Percentiles rank a stretch among this genome's conserved stretches.
These are phyloP conservation scores for Saccharomycopsis hybrid DNA, from an alignment of 1,139 yeast genomes.

Conservation along the genomic window DNA sequence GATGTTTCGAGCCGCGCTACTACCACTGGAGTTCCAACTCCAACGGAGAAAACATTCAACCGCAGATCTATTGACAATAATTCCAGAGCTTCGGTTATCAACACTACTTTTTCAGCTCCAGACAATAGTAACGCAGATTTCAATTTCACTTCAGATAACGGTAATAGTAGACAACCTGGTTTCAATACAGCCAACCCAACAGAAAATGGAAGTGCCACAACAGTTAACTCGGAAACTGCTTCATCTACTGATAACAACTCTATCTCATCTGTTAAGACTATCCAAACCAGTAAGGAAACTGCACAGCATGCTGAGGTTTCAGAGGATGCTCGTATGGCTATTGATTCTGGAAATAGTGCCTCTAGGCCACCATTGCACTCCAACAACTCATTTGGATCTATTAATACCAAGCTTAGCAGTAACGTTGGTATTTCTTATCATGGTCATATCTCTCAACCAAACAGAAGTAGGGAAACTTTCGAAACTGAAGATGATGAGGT, in stretches of 20 bases:
- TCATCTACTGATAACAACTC: neutral
- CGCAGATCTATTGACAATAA: neutral
- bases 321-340: neutral
- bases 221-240: neutral
- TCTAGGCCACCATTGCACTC: neutral
- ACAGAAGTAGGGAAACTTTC: neutral
- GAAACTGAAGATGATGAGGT: constrained; percentile 2
- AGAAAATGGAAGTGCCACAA: neutral
- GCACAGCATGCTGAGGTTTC: too few species aligned
- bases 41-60: neutral
- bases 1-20: neutral
- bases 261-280: constrained; percentile 6
- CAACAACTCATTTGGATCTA: neutral
- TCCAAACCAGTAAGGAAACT: neutral
- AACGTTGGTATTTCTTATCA: constrained; percentile 18
- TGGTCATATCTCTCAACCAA: constrained; percentile 17
- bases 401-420: constrained; percentile 6
- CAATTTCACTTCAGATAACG: constrained; percentile 1
- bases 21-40: neutral
- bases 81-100: constrained; percentile 8
- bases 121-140: constrained; percentile 7
- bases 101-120: constrained; percentile 5
- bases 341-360: constrained; percentile 1
- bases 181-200: neutral
- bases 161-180: neutral